phyloP scores from a whole-genome alignment of 805 yeast species.

The Saccharomycopsis vini region DNA sequence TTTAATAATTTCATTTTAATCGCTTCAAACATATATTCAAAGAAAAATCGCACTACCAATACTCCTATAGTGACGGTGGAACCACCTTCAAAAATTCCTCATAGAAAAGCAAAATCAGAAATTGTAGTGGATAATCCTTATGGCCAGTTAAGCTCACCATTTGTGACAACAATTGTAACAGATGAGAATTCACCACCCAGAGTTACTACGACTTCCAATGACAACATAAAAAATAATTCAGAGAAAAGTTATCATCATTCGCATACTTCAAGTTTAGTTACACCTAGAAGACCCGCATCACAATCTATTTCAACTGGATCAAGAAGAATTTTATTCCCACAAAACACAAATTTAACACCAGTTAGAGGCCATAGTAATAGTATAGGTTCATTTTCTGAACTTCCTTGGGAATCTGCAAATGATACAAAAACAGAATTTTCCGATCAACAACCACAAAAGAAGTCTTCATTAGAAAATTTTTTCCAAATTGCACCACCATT shows the following conservation, averaged over 20 bases:
- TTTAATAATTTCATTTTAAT: conserved; percentile 12
- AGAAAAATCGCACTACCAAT: not conserved
- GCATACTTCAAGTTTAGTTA: too few relatives aligned
- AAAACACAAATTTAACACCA: not conserved
- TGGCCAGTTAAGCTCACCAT: not conserved
- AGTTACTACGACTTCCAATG: too few relatives aligned
- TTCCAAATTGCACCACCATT: not conserved
- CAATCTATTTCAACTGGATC: not conserved
- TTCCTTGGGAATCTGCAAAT: too few relatives aligned
- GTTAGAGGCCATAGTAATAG: not conserved
- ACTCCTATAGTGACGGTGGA: too few relatives aligned
- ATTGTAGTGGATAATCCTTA: conserved; percentile 3
- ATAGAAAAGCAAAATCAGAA: not conserved
- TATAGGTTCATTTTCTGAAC: too few relatives aligned
- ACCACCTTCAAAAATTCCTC: not conserved
- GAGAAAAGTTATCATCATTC: too few relatives aligned
- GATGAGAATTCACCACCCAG: not conserved
- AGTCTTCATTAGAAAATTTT: too few relatives aligned
- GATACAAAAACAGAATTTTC: too few relatives aligned
- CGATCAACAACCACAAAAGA: too few relatives aligned
- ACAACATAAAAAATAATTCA: too few relatives aligned
- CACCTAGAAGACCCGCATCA: not conserved
- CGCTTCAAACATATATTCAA: conserved; percentile 3
- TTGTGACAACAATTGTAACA: not conserved
- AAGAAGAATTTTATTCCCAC: not conserved